phyloP scores from a whole-genome alignment of 2,329 filamentous ascomycete genomes.

The Cercospora zeina region DNA sequence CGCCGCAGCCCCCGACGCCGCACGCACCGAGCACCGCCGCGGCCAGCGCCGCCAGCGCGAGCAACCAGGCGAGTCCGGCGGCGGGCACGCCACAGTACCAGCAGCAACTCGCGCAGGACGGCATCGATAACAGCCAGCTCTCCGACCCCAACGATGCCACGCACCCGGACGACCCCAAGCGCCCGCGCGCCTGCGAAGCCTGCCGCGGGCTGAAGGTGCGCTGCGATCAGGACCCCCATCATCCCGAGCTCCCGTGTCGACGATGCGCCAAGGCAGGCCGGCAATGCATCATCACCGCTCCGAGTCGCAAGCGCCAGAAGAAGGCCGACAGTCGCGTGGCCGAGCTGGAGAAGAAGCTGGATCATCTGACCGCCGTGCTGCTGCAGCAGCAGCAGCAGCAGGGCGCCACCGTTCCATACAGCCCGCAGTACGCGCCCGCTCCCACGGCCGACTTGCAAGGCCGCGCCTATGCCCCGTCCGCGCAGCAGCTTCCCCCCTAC shows the following conservation, averaged over 20 bases:
- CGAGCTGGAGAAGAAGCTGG: constrained; percentile 89
- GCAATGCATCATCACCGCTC: constrained; percentile 73
- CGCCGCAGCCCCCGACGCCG: constrained; percentile 24
- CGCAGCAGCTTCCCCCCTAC: constrained; percentile 21
- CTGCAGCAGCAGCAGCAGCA: constrained; percentile 52
- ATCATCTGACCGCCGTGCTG: constrained; percentile 78
- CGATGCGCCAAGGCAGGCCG: constrained; percentile 80
- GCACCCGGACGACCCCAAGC: constrained; percentile 45
- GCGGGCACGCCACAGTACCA: constrained; percentile 10
- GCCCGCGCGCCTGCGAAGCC: constrained; percentile 51
- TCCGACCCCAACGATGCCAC: constrained; percentile 2
- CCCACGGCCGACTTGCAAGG: constrained; percentile 25
- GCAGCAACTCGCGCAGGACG: constrained; percentile 17
- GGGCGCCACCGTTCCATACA: constrained; percentile 22
- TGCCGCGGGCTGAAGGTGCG: constrained; percentile 62
- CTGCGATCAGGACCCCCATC: constrained; percentile 71
- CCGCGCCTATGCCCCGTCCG: constrained; percentile 18
- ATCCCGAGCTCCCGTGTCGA: constrained; percentile 58
- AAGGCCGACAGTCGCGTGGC: constrained; percentile 88
- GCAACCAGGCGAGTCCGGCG: constrained; percentile 33
- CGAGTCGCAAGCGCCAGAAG: constrained; percentile 77
- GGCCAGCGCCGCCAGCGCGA: constrained; percentile 26
- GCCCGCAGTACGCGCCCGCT: constrained; percentile 9
- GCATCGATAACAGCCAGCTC: constrained; percentile 22
- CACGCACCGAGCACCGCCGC: constrained; percentile 23